Evolutionary conservation across 176 grass and related monocot genomes (phyloP).

Genomic region (Triticum turgidum): DNA sequence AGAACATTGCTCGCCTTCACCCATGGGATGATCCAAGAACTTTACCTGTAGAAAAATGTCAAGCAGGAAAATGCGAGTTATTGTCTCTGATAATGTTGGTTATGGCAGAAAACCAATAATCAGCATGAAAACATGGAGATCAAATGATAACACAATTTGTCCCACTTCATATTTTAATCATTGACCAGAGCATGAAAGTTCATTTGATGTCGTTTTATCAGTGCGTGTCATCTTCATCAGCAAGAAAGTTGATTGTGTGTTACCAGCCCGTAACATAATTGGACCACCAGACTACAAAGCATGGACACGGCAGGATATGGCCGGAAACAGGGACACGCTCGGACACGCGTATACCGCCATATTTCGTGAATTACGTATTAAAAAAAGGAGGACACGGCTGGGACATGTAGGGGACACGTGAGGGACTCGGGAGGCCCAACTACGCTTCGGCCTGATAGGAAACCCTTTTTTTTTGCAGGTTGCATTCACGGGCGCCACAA

Average conservation of each 20-base stretch:
- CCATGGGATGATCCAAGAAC: constrained; percentile 21
- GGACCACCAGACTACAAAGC: not conserved
- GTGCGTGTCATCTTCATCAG: not conserved
- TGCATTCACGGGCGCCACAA: too few relatives aligned
- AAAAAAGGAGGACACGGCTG: too few relatives aligned
- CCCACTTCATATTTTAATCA: not conserved
- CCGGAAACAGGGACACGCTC: too few relatives aligned
- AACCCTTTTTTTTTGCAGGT: too few relatives aligned
- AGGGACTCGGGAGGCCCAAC: too few relatives aligned
- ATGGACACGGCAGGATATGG: too few relatives aligned
- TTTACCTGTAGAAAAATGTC: constrained; percentile 27
- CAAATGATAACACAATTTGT: not conserved
- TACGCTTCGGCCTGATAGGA: too few relatives aligned
- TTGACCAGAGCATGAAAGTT: not conserved
- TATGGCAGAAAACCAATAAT: not conserved
- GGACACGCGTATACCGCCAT: too few relatives aligned
- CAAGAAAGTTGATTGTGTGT: not conserved
- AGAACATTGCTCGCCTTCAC: constrained; percentile 9
- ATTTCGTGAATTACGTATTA: too few relatives aligned
- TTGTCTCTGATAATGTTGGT: not conserved
- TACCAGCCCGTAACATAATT: not conserved
- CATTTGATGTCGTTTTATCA: not conserved
- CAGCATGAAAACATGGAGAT: constrained; percentile 10
- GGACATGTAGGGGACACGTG: too few relatives aligned
- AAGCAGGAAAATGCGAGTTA: constrained; percentile 1